Evolutionary conservation across 306 rosid genomes (phyloP), one percentile per base, ranked within the genome.

Genomic region (Pueraria montana): DNA sequence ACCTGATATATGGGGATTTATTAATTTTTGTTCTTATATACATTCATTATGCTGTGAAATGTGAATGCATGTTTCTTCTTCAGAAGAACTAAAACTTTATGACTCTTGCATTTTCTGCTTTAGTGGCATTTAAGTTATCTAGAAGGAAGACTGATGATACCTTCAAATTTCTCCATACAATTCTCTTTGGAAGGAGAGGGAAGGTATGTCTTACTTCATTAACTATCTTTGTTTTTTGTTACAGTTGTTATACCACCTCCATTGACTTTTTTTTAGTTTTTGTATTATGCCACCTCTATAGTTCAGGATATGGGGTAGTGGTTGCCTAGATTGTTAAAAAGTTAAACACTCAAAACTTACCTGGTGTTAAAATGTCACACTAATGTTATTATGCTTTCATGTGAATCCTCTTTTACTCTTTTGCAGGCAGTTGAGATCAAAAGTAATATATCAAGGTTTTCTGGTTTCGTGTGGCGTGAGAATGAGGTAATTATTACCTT

Each of bases 131-230:
- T 87, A 93, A 92, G 83, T 81, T 93, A 82, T 93, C 98, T 59
- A 90, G 94, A 87, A 91, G 83, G 89, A 96, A 91, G 88, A 59
- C 85, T 62, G 97, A 91, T 86, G 98, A 93, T 66, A 82, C 88
- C 74, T 84, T 94, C 84, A 96, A 90, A 87, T 83, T 94, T 87
- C 94, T 96, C 73, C 98, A 96, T 80, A 87, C 97, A 11, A 90
- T 96, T 84, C 90, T 94, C 43, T 96, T 92, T 80, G 97, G 99
- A 77, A 90, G 97, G 86, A 93, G 98, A 82, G 98, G 98, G 73
- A 96, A 96, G 97, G 98, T 96, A 83, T 79, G 46, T 5, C 74
- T 11, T 87, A 43, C 77, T 43, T 59, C 46, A 4, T 77, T 24
- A 58, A 80, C 74, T 76, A 43, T 65, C 36, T 55, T 5, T 67